phyloP scores from a whole-genome alignment of 257 asterid species.

The Paraleonurus japonicus region DNA sequence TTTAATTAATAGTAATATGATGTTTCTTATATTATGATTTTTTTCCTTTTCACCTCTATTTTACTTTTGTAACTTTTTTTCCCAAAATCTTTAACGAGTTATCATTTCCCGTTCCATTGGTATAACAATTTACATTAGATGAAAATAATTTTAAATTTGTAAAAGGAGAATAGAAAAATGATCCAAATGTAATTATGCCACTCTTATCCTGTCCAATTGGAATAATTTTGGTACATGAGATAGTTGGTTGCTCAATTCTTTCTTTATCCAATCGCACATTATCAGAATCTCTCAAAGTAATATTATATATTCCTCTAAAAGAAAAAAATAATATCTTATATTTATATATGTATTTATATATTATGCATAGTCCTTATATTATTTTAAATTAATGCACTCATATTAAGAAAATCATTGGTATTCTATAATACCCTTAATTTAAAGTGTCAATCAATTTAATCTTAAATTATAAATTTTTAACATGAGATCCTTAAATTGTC shows the following conservation, averaged over 20 bases:
- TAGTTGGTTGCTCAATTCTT: not conserved
- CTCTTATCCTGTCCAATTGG: slow-evolving; percentile 24
- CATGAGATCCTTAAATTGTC: too few relatives aligned
- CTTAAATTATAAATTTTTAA: too few relatives aligned
- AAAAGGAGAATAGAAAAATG: too few relatives aligned
- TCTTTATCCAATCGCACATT: slow-evolving; percentile 18
- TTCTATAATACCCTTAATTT: too few relatives aligned
- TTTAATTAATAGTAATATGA: not conserved
- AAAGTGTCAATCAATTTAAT: too few relatives aligned
- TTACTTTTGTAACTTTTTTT: not conserved
- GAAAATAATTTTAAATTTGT: not conserved
- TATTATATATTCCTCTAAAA: too few relatives aligned
- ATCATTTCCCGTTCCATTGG: not conserved
- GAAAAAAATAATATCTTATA: too few relatives aligned
- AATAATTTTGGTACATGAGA: slow-evolving; percentile 26
- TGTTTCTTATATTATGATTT: too few relatives aligned
- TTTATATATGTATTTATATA: too few relatives aligned
- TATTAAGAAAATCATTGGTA: too few relatives aligned
- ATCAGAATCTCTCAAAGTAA: not conserved
- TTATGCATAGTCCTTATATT: too few relatives aligned
- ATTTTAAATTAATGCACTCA: too few relatives aligned
- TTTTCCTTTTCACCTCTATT: not conserved
- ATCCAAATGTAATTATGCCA: not conserved
- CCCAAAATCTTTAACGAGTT: not conserved
- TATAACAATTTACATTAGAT: not conserved